Conservation (phyloP, 2,329 filamentous ascomycete genomes). For the Xylaria polymorpha region DNA sequence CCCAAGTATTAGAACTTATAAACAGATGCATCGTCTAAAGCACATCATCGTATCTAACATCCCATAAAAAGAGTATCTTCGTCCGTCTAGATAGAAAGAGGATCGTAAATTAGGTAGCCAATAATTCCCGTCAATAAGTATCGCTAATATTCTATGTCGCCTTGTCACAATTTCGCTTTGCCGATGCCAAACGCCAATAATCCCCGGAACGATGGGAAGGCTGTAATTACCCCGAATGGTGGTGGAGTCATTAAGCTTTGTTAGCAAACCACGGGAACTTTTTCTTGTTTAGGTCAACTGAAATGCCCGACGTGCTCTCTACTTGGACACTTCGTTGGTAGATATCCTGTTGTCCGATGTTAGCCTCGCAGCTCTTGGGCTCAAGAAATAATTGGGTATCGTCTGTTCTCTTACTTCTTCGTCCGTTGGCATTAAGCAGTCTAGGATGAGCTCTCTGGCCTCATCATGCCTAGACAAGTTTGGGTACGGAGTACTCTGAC, state of each 20-base stretch:
- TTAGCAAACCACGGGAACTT: constrained; percentile 73
- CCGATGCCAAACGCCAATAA: constrained; percentile 35
- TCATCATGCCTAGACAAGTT: constrained; percentile 76
- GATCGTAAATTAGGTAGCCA: constrained; percentile 23
- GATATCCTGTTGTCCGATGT: constrained; percentile 62
- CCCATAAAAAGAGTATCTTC: constrained; percentile 17
- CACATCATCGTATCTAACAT: neutral
- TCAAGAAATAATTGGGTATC: neutral
- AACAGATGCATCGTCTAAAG: neutral
- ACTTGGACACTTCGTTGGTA: constrained; percentile 71
- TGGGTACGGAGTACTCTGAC: constrained; percentile 85
- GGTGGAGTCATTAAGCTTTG: constrained; percentile 50
- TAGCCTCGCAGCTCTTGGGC: constrained; percentile 30
- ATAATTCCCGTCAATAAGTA: constrained; percentile 22
- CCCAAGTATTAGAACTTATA: neutral
- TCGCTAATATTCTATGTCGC: constrained; percentile 33
- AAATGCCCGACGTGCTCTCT: constrained; percentile 61
- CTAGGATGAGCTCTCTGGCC: constrained; percentile 79
- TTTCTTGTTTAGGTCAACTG: constrained; percentile 66
- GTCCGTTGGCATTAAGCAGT: constrained; percentile 83
- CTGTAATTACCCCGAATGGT: constrained; percentile 19
- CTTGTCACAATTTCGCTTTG: constrained; percentile 33
- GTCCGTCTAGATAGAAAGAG: constrained; percentile 9
- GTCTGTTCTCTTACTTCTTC: constrained; percentile 79
- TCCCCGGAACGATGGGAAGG: constrained; percentile 19